Conservation (phyloP, 768 basidiomycete genomes). For the Leccinellum albellum region DNA sequence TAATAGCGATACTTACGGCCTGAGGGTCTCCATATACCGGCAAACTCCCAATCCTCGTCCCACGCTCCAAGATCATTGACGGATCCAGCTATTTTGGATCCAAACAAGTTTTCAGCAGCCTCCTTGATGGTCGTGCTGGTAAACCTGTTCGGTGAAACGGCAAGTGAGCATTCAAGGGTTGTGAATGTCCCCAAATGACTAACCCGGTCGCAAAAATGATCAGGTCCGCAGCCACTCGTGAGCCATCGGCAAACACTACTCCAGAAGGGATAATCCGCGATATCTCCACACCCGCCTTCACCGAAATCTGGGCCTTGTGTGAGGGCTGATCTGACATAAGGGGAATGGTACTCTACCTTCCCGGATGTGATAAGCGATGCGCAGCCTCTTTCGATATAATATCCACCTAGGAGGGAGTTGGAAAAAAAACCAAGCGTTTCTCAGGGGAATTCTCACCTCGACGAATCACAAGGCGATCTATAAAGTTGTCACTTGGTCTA, state of each 20-base stretch:
- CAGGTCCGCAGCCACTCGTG: not conserved
- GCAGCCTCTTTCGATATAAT: not conserved
- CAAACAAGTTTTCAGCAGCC: not conserved
- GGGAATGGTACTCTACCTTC: not conserved
- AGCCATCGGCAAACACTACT: not conserved
- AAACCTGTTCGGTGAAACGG: not conserved
- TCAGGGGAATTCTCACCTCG: not conserved
- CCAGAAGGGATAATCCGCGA: not conserved
- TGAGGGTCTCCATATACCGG: conserved; percentile 9
- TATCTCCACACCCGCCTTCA: not conserved
- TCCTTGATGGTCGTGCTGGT: not conserved
- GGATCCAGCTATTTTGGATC: conserved; percentile 4
- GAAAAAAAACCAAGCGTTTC: not conserved
- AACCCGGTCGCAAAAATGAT: not conserved
- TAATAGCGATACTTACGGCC: not conserved
- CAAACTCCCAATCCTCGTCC: conserved; percentile 6
- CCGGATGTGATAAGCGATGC: not conserved
- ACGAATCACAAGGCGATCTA: not conserved
- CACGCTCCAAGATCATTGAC: conserved; percentile 10
- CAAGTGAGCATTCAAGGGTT: not conserved
- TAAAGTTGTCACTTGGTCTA: not conserved
- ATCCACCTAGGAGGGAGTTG: not conserved
- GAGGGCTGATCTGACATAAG: not conserved
- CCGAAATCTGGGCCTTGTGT: not conserved
- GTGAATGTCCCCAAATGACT: not conserved